A percentile compares a stretch with the other conserved stretches of the same genome.
phyloP scores from a whole-genome alignment of 2,329 filamentous ascomycete species.

The Botrytis sinoallii region DNA sequence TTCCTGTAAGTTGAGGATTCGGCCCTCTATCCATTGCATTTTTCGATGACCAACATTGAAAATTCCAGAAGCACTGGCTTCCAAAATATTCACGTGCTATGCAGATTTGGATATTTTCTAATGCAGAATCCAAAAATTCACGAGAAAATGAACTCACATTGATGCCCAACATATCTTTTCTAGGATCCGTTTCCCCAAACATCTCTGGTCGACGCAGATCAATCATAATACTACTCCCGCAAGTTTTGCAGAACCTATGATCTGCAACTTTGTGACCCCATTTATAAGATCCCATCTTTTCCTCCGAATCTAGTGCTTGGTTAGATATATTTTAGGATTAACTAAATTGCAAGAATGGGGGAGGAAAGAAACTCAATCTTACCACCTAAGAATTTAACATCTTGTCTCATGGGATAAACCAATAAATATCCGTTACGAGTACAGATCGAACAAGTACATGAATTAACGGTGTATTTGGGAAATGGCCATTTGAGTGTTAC shows the following conservation, averaged over 20 bases:
- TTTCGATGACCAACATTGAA: too few relatives aligned
- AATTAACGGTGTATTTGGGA: conserved; percentile 48
- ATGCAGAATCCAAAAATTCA: not conserved
- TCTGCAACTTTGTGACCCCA: conserved; percentile 23
- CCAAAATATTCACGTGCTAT: not conserved
- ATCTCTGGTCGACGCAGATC: conserved; percentile 20
- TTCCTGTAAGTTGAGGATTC: not conserved
- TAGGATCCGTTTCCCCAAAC: conserved; percentile 22
- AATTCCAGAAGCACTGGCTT: not conserved
- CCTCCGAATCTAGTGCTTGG: not conserved
- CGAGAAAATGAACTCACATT: conserved; percentile 25
- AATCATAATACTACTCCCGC: conserved; percentile 29
- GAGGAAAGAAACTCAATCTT: not conserved
- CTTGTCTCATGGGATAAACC: conserved; percentile 31
- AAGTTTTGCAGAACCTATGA: conserved; percentile 31
- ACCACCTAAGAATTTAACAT: conserved; percentile 25
- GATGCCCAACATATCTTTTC: conserved; percentile 27
- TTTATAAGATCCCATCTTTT: conserved; percentile 21
- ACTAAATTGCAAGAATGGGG: not conserved
- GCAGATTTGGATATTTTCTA: too few relatives aligned
- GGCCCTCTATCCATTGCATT: too few relatives aligned
- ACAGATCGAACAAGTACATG: conserved; percentile 68
- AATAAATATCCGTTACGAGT: conserved; percentile 48
- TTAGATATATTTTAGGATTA: not conserved
- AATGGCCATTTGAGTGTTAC: conserved; percentile 47